Evolutionary conservation across 208 protist genomes (phyloP), one percentile per base, ranked within the genome.

Genomic region (Trypanosoma mega): DNA sequence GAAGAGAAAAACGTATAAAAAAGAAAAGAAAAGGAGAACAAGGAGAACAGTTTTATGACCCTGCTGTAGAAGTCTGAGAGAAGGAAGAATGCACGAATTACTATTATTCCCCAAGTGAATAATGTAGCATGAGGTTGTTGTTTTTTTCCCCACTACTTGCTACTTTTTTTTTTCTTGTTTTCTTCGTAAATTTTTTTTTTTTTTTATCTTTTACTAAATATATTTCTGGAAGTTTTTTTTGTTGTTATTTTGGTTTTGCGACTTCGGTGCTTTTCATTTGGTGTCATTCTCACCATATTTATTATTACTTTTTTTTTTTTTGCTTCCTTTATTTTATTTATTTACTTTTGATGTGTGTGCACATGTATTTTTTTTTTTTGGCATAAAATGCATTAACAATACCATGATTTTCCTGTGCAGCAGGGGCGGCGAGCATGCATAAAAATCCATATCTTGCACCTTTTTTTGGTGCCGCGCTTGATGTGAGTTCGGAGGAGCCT

Each of bases 361-460:
- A n/a, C n/a, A n/a, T 61, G 33, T 39, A 45, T 68, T 58, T 44
- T 55, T 44, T 0, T 46, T 50, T 34, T 61, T 49, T 16, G n/a
- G n/a, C n/a, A n/a, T n/a, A n/a, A n/a, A n/a, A n/a, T n/a, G n/a
- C n/a, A n/a, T n/a, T n/a, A n/a, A n/a, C n/a, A n/a, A n/a, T n/a
- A n/a, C n/a, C n/a, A n/a, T n/a, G n/a, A n/a, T n/a, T n/a, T n/a
- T n/a, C n/a, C 48, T 43, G 37, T 30, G 27, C 14, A 43, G 29
- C 37, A 68, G 47, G 41, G n/a, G 8, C 59, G 8, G 52, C 50
- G n/a, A 23, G 48, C 18, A 93, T 90, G 86, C 70, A 49, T 24
- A 60, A 67, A 23, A 93, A 93, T 48, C 87, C 87, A 1, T 88
- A 87, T 57, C 67, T 93, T 7, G 52, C 76, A 2, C 78, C 82